Evolutionary conservation across 306 rosid species (phyloP), one percentile per base, ranked within the genome.

Genomic region (Castanospermum australe): DNA sequence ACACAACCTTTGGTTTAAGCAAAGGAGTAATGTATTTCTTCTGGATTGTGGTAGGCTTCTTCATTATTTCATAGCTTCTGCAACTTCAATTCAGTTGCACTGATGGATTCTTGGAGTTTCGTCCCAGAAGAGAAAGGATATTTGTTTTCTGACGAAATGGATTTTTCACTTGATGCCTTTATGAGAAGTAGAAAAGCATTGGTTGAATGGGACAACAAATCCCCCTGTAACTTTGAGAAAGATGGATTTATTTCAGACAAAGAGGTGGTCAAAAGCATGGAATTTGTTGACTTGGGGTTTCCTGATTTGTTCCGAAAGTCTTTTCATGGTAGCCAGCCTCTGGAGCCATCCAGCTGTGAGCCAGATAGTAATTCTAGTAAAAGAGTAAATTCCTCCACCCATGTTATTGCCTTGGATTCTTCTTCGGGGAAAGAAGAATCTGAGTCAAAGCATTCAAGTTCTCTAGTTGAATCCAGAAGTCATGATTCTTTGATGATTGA

Each of bases 91-190:
- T 90, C 69, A 55, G 36, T 66, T 79, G 66, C 50, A 32, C 32
- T 73, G 36, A 92, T 92, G 97, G 96, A 90, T 83, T 82, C 96
- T 73, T 92, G 97, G 97, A 82, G 85, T 81, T 83, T 77, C 25
- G 73, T 80, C 70, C 76, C 88, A 69, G 97, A 89, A 66, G 94
- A 87, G 83, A 92, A 81, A 75, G 79, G 79, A 69, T 75, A 60
- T 82, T 82, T 92, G 80, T 73, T 88, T 78, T 61, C 86, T 70
- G 94, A 88, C 56, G 94, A 90, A 74, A 79, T 87, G 73, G 97
- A 88, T 61, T 79, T 86, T 76, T 86, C 91, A 42, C 67, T 79
- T 22, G 92, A 90, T 79, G 89, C 88, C 78, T 84, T 88, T 73
- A 54, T 82, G 67, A 90, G 90, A 73, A 70, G 75, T 66, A 82